phyloP scores from a whole-genome alignment of 441 rosid species.

The Arabidopsis hybrid region DNA sequence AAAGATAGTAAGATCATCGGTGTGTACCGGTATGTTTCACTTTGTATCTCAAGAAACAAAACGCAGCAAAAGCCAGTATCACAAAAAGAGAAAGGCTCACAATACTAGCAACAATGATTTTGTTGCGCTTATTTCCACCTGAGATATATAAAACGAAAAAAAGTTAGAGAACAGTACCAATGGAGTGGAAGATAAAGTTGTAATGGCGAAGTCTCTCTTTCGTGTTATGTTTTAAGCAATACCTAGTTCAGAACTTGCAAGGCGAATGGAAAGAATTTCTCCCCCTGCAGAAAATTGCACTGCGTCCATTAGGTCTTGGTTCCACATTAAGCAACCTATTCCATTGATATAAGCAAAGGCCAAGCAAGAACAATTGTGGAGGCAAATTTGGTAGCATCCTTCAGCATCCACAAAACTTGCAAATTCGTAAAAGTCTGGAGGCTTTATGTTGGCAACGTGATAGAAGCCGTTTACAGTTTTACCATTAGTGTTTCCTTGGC shows the following conservation, averaged over 20 bases:
- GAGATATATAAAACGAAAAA: not conserved
- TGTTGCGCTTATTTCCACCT: slow-evolving; percentile 7
- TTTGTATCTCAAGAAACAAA: slow-evolving; percentile 17
- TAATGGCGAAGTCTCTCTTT: not conserved
- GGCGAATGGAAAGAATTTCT: slow-evolving; percentile 48
- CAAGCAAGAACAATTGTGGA: slow-evolving; percentile 63
- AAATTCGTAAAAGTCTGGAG: slow-evolving; percentile 65
- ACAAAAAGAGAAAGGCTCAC: slow-evolving; percentile 22
- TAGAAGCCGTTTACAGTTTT: slow-evolving; percentile 40
- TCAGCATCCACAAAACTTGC: not conserved
- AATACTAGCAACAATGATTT: not conserved
- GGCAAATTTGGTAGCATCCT: slow-evolving; percentile 52
- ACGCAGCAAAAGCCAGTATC: not conserved
- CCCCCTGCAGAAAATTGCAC: slow-evolving; percentile 51
- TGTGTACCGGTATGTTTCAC: not conserved
- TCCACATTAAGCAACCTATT: slow-evolving; percentile 75
- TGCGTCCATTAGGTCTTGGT: slow-evolving; percentile 58
- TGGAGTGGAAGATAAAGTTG: too few species aligned
- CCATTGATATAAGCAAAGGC: slow-evolving; percentile 51
- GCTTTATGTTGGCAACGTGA: slow-evolving; percentile 55
- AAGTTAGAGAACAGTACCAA: slow-evolving; percentile 1
- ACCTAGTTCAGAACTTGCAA: slow-evolving; percentile 72
- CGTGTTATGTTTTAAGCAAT: not conserved
- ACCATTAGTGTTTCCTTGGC: slow-evolving; percentile 49
- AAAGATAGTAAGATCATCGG: not conserved